phyloP scores from a whole-genome alignment of 306 rosid species.

The Malus orientalis region DNA sequence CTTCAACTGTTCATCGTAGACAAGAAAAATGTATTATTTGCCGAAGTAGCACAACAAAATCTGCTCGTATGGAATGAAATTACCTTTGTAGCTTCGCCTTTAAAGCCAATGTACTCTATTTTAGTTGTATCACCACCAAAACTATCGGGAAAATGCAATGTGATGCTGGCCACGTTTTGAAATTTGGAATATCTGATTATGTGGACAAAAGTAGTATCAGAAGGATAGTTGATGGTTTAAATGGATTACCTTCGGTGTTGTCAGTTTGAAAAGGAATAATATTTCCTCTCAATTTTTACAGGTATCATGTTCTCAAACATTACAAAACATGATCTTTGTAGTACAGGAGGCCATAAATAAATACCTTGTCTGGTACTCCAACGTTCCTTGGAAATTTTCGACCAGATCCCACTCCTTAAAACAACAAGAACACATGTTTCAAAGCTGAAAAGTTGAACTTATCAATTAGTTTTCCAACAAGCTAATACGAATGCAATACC shows the following conservation, averaged over 20 bases:
- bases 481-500: slow-evolving; percentile 38
- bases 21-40: slow-evolving; percentile 5
- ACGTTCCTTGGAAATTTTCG: slow-evolving; percentile 84
- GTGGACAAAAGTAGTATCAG: slow-evolving; percentile 12
- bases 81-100: slow-evolving; percentile 99
- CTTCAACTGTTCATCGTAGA: slow-evolving; percentile 52
- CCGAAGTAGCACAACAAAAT: neutral
- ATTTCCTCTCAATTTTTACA: neutral
- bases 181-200: slow-evolving; percentile 75
- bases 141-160: slow-evolving; percentile 86
- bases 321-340: neutral
- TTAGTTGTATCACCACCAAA: slow-evolving; percentile 79
- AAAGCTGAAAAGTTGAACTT: slow-evolving; percentile 13
- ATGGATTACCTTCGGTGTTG: neutral
- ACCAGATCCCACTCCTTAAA: slow-evolving; percentile 95
- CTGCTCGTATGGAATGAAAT: slow-evolving; percentile 7
- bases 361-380: slow-evolving; percentile 98
- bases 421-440: slow-evolving; percentile 13
- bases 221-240: neutral
- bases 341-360: slow-evolving; percentile 12
- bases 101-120: slow-evolving; percentile 89
- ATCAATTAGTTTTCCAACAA: slow-evolving; percentile 21
- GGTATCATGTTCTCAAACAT: neutral
- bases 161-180: slow-evolving; percentile 84
- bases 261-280: neutral